These are phyloP conservation scores for Sungouiella thailandica DNA, from an alignment of 805 yeast species.

Conservation along the genomic window DNA sequence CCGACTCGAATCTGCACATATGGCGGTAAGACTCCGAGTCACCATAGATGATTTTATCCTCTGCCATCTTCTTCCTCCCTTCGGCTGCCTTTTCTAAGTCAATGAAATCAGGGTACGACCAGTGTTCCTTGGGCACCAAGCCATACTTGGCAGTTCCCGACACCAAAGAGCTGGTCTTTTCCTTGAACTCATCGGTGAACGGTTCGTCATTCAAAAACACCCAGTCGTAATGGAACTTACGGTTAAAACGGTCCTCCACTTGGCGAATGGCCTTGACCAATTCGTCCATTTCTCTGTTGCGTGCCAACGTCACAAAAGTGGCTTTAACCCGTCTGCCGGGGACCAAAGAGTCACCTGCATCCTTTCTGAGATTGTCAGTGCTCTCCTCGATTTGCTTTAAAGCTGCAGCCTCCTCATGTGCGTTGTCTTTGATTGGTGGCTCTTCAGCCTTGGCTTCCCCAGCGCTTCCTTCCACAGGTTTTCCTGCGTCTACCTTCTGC, in stretches of 20 bases:
- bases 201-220: conserved; percentile 22
- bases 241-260: conserved; percentile 21
- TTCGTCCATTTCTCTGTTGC: conserved; percentile 11
- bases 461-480: not conserved
- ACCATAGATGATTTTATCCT: conserved; percentile 27
- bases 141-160: conserved; percentile 18
- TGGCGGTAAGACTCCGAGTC: conserved; percentile 15
- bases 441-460: not conserved
- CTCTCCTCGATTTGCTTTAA: conserved; percentile 6
- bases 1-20: conserved; percentile 18
- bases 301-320: conserved; percentile 14
- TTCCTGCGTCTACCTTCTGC: not conserved
- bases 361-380: not conserved
- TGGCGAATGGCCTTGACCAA: conserved; percentile 15
- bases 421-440: conserved; percentile 6
- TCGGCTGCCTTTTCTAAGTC: conserved; percentile 23
- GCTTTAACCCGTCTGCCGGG: conserved; percentile 12
- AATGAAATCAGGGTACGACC: conserved; percentile 19
- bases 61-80: conserved; percentile 19
- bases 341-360: conserved; percentile 4
- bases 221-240: conserved; percentile 21
- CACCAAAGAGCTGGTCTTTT: conserved; percentile 11
- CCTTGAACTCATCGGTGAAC: conserved; percentile 19
- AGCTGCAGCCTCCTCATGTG: conserved; percentile 6
- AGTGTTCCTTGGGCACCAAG: conserved; percentile 16